Evolutionary conservation across 106 monocot genomes (phyloP), one percentile per base, ranked within the genome.

Genomic region (Dendrobium chrysotoxum): DNA sequence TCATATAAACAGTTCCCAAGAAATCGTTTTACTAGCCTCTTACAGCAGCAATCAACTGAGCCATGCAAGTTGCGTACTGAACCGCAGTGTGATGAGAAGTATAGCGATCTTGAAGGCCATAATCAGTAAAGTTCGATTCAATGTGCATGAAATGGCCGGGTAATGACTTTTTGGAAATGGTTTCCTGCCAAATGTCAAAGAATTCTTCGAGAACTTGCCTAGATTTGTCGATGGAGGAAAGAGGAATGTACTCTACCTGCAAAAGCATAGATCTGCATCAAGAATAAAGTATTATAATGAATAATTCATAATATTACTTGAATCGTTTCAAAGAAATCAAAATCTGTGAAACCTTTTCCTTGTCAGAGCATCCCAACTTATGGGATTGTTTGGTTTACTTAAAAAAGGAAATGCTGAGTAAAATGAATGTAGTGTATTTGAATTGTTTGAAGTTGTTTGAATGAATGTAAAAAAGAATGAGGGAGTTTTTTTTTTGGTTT

Each of bases 241-340:
- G 73, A 0, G 97, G 97, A 46, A 94, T 83, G 75, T 97, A 97
- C 53, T 97, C 97, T 5, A 97, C 90, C 97, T 97, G 82, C 80
- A 85, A 35, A 83, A 78, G 15, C 58, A 82, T 44, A 78, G 4
- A 17, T 75, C 15, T 17, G 30, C 38, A 26, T 25, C 25, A 7
- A 65, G 28, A 67, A 67, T 1, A 28, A 7, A 66, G n/a, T 18
- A 23, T 23, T 64, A 25, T 6, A 26, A 66, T 26, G 4, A 66
- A 66, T n/a, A 66, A 20, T 5, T 25, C 25, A 66, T 7, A 67
- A 28, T 11, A 67, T 67, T 67, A 4, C n/a, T 20, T 57, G 57
- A 57, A 57, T 57, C n/a, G 57, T 44, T 44, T 6, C 44, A 44
- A 44, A 44, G 0, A 44, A 44, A 44, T 44, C 44, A 44, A 44